These are phyloP conservation scores for Neoboletus magnificus DNA, from an alignment of 768 basidiomycete species.

Conservation along the genomic window DNA sequence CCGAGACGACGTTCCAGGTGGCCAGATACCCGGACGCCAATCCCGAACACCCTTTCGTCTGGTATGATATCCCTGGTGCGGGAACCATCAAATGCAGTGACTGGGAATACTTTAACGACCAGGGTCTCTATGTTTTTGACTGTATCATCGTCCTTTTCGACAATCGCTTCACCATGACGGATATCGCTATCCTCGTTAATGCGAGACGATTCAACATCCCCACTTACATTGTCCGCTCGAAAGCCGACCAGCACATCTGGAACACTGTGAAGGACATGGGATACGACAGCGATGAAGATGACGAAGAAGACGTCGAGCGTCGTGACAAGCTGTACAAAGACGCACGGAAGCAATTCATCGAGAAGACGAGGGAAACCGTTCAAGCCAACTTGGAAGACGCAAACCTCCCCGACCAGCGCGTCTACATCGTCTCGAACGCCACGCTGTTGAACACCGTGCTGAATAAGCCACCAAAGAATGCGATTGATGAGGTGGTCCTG, in stretches of 20 bases:
- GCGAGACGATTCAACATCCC: constrained; percentile 32
- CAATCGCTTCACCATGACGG: constrained; percentile 34
- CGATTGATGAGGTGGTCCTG: constrained; percentile 14
- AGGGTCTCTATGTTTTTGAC: constrained; percentile 37
- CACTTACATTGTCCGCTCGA: constrained; percentile 35
- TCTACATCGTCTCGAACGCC: constrained; percentile 26
- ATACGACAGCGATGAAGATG: constrained; percentile 18
- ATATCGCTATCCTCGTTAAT: constrained; percentile 32
- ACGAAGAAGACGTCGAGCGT: constrained; percentile 8
- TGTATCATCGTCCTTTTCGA: constrained; percentile 33
- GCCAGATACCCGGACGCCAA: constrained; percentile 26
- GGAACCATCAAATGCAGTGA: constrained; percentile 31
- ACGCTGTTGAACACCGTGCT: constrained; percentile 12
- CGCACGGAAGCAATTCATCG: constrained; percentile 22
- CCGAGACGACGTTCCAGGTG: constrained; percentile 29
- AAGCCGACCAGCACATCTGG: constrained; percentile 33
- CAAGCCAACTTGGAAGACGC: constrained; percentile 16
- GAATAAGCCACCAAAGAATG: constrained; percentile 8
- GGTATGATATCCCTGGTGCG: constrained; percentile 38
- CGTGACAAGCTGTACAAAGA: constrained; percentile 5
- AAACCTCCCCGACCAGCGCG: constrained; percentile 20
- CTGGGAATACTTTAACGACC: constrained; percentile 37
- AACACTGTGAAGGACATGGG: constrained; percentile 26
- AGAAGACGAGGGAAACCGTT: constrained; percentile 20
- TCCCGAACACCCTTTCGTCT: constrained; percentile 22